Evolutionary conservation across 352 stramenopile genomes (phyloP).

Genomic region (Globisporangium iwayamae): DNA sequence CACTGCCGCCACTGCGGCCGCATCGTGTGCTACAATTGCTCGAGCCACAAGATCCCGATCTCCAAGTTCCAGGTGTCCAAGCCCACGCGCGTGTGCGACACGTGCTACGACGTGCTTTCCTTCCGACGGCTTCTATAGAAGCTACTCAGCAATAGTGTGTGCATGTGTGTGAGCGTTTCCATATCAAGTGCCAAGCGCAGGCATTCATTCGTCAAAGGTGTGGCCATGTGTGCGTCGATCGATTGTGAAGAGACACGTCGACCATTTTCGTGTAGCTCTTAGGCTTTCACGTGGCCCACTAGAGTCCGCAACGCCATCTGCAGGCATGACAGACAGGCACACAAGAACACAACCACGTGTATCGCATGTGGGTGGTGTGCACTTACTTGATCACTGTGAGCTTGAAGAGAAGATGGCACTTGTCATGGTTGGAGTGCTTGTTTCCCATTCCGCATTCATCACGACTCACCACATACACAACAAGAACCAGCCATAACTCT

Average conservation of each 20-base stretch:
- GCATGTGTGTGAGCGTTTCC: not conserved
- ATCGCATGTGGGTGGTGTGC: too few relatives aligned
- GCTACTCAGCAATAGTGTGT: not conserved
- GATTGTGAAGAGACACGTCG: too few relatives aligned
- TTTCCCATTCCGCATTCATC: too few relatives aligned
- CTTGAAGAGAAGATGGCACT: too few relatives aligned
- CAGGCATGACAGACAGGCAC: too few relatives aligned
- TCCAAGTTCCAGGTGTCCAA: slow-evolving; percentile 80
- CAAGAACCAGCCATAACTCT: too few relatives aligned
- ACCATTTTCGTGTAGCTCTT: not conserved
- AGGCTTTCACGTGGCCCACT: not conserved
- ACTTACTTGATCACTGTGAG: too few relatives aligned
- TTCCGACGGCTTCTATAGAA: slow-evolving; percentile 75
- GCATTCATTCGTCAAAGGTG: not conserved
- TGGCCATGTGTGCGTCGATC: too few relatives aligned
- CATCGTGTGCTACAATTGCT: slow-evolving; percentile 85
- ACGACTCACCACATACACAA: too few relatives aligned
- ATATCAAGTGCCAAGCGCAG: not conserved
- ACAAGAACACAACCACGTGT: too few relatives aligned
- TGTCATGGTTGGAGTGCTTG: too few relatives aligned
- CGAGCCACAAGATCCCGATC: slow-evolving; percentile 79
- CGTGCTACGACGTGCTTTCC: slow-evolving; percentile 80
- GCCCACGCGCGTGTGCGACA: slow-evolving; percentile 74
- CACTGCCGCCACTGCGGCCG: slow-evolving; percentile 82
- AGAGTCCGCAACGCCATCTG: too few relatives aligned